Evolutionary conservation across 345 rosid genomes (phyloP), one percentile per base, ranked within the genome.

Genomic region (Acer saccharum): DNA sequence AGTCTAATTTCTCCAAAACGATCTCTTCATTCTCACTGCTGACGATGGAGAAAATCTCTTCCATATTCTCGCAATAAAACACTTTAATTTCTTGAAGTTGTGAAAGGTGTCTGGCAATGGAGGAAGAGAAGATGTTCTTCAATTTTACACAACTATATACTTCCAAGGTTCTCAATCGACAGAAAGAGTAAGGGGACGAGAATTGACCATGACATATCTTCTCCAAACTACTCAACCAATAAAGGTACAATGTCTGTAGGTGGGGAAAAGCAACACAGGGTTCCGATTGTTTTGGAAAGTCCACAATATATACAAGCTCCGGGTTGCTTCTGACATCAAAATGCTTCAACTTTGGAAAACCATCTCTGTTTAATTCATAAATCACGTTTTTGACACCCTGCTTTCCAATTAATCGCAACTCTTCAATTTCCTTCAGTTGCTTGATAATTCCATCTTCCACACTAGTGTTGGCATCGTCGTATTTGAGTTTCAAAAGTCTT

Each of bases 91-190:
- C 71, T 69, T 79, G 3, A 32, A 85, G 83, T 18, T 57, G 52
- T 21, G 12, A 23, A 76, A 85, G 84, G 46, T 63, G 64, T 73
- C 5, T 66, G 10, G 71, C 76, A 41, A 74, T 20, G 54, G 82
- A 77, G 52, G 63, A 62, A 9, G 82, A 50, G 68, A 85, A 72
- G 32, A 85, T 46, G 25, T 68, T 67, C 71, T 48, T 78, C 83
- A 85, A 55, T 32, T 64, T 67, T 16, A 54, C 1, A 57, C 88
- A 82, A 1, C 39, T 25, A 25, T 25, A 25, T 25, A 25, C 27
- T 25, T 25, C 27, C 27, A 25, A 25, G 27, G 9, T 73, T 27
- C 27, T 66, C 20, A 85, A 52, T 12, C 69, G 57, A 1, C 20
- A 3, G 20, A 86, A 81, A 17, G 81, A 67, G 10, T 63, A 17